These are phyloP conservation scores for Clarkia xantiana DNA, from an alignment of 345 rosid genomes.

Conservation along the genomic window DNA sequence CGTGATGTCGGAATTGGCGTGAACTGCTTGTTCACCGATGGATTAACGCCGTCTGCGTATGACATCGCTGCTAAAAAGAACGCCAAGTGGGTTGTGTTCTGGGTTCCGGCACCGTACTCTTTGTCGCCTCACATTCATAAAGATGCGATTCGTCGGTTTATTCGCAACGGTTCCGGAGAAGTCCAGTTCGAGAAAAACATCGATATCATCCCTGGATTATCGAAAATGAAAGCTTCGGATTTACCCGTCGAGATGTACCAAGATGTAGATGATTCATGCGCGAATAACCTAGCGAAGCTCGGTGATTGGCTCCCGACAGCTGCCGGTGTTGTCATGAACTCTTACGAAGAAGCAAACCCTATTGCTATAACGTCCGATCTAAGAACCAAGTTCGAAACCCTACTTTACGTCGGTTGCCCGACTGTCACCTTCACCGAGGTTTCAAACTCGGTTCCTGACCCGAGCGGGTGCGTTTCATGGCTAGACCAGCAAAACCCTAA, in stretches of 20 bases:
- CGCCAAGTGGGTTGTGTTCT: constrained; percentile 34
- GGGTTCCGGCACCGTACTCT: constrained; percentile 17
- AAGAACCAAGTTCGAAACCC: constrained; percentile 17
- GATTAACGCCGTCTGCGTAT: neutral
- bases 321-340: constrained; percentile 22
- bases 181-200: neutral
- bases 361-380: constrained; percentile 15
- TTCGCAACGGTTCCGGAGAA: neutral
- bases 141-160: constrained; percentile 3
- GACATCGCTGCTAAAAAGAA: constrained; percentile 5
- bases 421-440: constrained; percentile 2
- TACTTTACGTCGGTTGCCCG: constrained; percentile 18
- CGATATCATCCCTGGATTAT: constrained; percentile 29
- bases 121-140: constrained; percentile 23
- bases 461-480: constrained; percentile 40
- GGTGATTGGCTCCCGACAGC: constrained; percentile 28
- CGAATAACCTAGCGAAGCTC: constrained; percentile 22
- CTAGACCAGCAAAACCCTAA: constrained; percentile 18
- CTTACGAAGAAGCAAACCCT: constrained; percentile 29
- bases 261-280: no score
- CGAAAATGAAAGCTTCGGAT: constrained; percentile 24
- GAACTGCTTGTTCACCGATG: neutral
- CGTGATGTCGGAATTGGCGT: neutral
- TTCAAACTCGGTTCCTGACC: constrained; percentile 11
- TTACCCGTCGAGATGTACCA: constrained; percentile 21